Evolutionary conservation across 805 yeast genomes (phyloP), one percentile per base, ranked within the genome.

Genomic region (Metschnikowia amazonensis): DNA sequence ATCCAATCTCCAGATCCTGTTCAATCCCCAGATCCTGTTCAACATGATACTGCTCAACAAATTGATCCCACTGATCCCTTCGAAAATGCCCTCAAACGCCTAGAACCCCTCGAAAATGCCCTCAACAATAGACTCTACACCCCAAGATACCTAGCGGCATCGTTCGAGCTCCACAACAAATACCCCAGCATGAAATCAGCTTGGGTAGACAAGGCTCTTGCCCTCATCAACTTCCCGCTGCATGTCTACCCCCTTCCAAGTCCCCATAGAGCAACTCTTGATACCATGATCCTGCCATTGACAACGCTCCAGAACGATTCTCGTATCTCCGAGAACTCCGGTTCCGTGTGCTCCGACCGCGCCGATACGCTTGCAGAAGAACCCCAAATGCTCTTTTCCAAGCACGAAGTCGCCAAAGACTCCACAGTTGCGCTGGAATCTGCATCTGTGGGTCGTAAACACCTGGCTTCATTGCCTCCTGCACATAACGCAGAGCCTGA

Each of bases 81-180:
- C n/a, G n/a, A n/a, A 11, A 13, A 17, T 2, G 36, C 36, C 16
- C 25, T 34, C 7, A 20, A 21, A 13, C 14, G 14, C 18, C 30
- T 51, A 9, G 74, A 73, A 31, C 64, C 69, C 5, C 21, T 27
- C 14, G 56, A 52, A 27, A 25, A 27, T 18, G 56, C 72, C 18
- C 60, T 67, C 29, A 87, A 87, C 60, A 60, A 64, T 11, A 72
- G 72, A n/a, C 85, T 86, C 3, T 81, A 89, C 81, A 30, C 52
- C 2, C 64, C 74, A 0, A 43, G 56, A 14, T 71, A 67, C 23
- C 59, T 60, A 41, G 63, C 75, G 8, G 55, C 59, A 4, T 50
- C 62, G 25, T 67, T 64, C 47, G 61, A 60, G 16, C 48, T 68
- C 34, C 55, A 60, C 2, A 48, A 48, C n/a, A 43, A 50, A 11